These are phyloP conservation scores for Sporobolus alterniflorus DNA, from an alignment of 202 grass and related monocot genomes.

Conservation along the genomic window DNA sequence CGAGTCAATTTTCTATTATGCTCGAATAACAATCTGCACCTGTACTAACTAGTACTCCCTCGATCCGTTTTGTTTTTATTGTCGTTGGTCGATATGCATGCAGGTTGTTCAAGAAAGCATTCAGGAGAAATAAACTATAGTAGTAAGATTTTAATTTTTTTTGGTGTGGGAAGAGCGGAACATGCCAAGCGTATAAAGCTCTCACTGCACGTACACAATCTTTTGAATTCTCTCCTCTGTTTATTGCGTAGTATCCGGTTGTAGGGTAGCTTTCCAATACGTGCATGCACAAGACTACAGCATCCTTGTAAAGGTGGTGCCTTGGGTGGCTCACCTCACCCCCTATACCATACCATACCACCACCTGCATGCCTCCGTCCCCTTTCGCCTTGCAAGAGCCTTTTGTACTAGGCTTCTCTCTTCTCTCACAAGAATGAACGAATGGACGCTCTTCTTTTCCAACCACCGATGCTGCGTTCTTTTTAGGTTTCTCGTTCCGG, in stretches of 20 bases:
- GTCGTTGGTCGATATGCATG: no score
- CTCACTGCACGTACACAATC: background rate
- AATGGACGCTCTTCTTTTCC: background rate
- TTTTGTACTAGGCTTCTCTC: slow-evolving; percentile 18
- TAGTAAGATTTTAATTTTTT: no score
- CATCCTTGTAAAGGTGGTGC: slow-evolving; percentile 22
- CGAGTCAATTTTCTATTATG: no score
- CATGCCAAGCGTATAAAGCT: no score
- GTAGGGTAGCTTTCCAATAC: slow-evolving; percentile 43
- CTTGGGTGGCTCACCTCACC: slow-evolving; percentile 35
- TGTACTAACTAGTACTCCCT: no score
- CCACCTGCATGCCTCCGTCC: background rate
- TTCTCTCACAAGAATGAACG: slow-evolving; percentile 1
- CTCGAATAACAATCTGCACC: no score
- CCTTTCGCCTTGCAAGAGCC: slow-evolving; percentile 15
- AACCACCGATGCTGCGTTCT: background rate
- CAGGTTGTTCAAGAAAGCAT: no score
- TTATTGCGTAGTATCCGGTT: slow-evolving; percentile 22
- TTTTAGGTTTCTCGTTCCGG: background rate
- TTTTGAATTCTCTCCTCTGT: slow-evolving; percentile 25
- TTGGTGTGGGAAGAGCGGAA: no score
- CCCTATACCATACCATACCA: no score
- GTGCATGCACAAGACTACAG: slow-evolving; percentile 43
- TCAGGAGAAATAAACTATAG: no score
- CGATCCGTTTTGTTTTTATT: no score